Evolutionary conservation across 169 alveolate species (phyloP), one percentile per base, ranked within the genome.

Genomic region (Cryptosporidium sp.): DNA sequence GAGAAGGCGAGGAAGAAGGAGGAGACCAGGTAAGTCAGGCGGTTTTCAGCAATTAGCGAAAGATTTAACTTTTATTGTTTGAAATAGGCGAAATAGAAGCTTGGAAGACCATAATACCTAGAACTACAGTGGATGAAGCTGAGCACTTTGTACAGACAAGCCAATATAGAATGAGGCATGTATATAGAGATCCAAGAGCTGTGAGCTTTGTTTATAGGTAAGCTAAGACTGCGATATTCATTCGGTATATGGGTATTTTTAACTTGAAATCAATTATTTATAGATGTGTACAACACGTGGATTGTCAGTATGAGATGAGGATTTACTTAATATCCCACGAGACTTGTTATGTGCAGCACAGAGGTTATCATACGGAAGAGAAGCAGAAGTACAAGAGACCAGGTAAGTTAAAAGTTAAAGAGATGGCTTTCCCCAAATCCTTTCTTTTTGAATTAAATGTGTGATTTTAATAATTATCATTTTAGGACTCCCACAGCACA

Each of bases 151-250:
- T 80, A 21, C 89, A 80, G 67, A 80, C 89, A 45, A 80, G 89
- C 41, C 89, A 80, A 65, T 80, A 80, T 80, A 59, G 89, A 62
- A 80, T 80, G 89, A 80, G 89, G 16, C 89, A 80, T 48, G 89
- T 80, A 23, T 80, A 80, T 29, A 80, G 89, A 33, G 89, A 80
- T 41, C 89, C 89, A 21, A 80, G 89, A 65, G 89, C 89, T 37
- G 89, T 80, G 26, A 80, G 89, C 70, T 80, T 80, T 39, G 89
- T 80, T 9, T 80, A 80, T 41, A 59, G 89, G 89, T 80, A 62
- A 26, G 89, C 62, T 43, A 29, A 55, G 67, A 26, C 16, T n/a
- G 1, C 9, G 23, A n/a, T 0, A 55, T 1, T 26, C 67, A 55
- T 26, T 55, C 31, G 21, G 18, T 21, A 55, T 9, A 55, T 2